Conservation (phyloP, 257 asterid species). For the Eucommia ulmoides region DNA sequence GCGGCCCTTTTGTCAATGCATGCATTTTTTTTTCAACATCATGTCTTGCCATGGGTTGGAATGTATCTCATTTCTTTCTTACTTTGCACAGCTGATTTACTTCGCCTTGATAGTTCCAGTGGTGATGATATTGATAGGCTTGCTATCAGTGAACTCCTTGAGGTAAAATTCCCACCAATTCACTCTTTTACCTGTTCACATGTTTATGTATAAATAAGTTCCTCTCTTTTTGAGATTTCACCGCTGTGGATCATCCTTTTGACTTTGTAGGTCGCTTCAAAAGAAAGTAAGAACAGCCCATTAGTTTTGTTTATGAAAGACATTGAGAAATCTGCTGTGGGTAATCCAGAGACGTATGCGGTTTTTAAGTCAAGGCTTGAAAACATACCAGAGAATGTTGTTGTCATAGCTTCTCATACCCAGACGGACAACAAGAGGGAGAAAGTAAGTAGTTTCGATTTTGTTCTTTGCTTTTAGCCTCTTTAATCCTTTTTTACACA, state of each 20-base stretch:
- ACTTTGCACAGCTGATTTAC: constrained; percentile 64
- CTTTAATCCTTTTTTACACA: neutral
- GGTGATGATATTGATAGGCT: constrained; percentile 56
- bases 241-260: neutral
- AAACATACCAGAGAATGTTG: constrained; percentile 57
- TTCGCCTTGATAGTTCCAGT: constrained; percentile 66
- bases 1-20: too few relatives aligned
- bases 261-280: constrained; percentile 49
- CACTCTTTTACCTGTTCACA: neutral
- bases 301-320: constrained; percentile 72
- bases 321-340: constrained; percentile 67
- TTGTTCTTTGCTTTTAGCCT: neutral
- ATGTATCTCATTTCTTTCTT: constrained; percentile 1
- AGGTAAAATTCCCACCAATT: constrained; percentile 27
- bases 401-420: constrained; percentile 69
- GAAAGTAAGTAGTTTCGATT: constrained; percentile 45
- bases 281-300: constrained; percentile 53
- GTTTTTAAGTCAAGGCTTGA: constrained; percentile 68
- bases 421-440: constrained; percentile 82
- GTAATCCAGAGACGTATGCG: constrained; percentile 57
- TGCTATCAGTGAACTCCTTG: constrained; percentile 73
- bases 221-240: neutral
- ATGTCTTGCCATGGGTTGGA: neutral
- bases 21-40: neutral
- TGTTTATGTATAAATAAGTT: constrained; percentile 5